phyloP scores from a whole-genome alignment of 306 rosid species.

The Fragaria nilgerrensis region DNA sequence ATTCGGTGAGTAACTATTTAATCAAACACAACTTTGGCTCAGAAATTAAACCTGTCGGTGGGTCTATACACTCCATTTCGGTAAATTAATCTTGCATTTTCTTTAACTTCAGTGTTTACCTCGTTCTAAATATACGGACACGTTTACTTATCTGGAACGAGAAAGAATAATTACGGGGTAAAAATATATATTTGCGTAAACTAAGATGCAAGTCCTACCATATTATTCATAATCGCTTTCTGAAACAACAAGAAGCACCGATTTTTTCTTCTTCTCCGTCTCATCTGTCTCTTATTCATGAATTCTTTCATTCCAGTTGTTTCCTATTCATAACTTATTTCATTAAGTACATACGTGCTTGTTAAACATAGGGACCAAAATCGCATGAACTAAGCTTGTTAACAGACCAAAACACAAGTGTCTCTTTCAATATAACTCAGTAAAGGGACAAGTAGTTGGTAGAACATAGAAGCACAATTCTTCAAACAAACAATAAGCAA shows the following conservation, averaged over 20 bases:
- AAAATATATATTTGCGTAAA: too few species aligned
- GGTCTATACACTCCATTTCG: neutral
- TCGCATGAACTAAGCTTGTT: neutral
- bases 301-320: too few species aligned
- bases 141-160: too few species aligned
- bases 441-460: neutral
- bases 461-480: neutral
- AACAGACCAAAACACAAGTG: neutral
- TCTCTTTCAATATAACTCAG: neutral
- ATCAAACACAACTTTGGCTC: conserved; percentile 8
- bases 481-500: neutral
- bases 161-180: too few species aligned
- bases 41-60: conserved; percentile 59
- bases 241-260: too few species aligned
- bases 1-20: conserved; percentile 47
- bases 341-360: too few species aligned
- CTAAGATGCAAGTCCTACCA: too few species aligned
- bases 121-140: too few species aligned
- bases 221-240: too few species aligned
- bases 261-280: too few species aligned
- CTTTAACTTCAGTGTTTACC: neutral
- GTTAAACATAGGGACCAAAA: neutral
- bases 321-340: too few species aligned
- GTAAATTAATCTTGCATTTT: neutral
- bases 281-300: too few species aligned